phyloP scores from a whole-genome alignment of 768 basidiomycete species.

The Boletus edulis region DNA sequence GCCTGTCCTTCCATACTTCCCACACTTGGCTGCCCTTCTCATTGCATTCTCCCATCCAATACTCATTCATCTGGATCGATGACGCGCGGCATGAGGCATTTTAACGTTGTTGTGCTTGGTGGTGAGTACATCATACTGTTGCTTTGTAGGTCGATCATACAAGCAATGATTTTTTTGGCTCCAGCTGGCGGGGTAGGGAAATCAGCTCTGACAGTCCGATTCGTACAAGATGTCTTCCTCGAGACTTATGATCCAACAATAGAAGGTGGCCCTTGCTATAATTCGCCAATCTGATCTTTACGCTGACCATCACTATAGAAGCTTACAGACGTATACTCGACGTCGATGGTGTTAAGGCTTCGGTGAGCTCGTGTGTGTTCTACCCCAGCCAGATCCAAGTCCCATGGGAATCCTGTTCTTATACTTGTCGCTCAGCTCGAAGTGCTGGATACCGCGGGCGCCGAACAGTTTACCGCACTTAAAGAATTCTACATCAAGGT shows the following conservation, averaged over 20 bases:
- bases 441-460: conserved; percentile 79
- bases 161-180: conserved; percentile 4
- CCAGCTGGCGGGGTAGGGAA: conserved; percentile 87
- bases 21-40: conserved; percentile 15
- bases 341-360: conserved; percentile 63
- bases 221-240: conserved; percentile 68
- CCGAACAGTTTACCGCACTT: conserved; percentile 80
- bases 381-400: conserved; percentile 1
- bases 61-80: neutral
- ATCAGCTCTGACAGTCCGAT: conserved; percentile 80
- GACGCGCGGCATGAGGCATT: conserved; percentile 55
- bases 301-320: conserved; percentile 42
- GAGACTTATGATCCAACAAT: conserved; percentile 84
- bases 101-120: conserved; percentile 78
- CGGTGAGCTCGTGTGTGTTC: conserved; percentile 42
- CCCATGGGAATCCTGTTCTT: conserved; percentile 9
- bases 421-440: conserved; percentile 53
- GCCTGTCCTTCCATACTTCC: conserved; percentile 19
- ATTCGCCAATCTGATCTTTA: neutral
- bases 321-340: conserved; percentile 63
- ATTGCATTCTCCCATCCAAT: conserved; percentile 9
- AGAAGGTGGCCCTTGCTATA: conserved; percentile 51
- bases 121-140: conserved; percentile 43
- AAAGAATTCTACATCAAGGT: conserved; percentile 85
- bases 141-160: neutral